Percentiles rank a stretch among this genome's conserved stretches.
Conservation (phyloP, 1,139 yeast species). For the Candida labiduridarum region DNA sequence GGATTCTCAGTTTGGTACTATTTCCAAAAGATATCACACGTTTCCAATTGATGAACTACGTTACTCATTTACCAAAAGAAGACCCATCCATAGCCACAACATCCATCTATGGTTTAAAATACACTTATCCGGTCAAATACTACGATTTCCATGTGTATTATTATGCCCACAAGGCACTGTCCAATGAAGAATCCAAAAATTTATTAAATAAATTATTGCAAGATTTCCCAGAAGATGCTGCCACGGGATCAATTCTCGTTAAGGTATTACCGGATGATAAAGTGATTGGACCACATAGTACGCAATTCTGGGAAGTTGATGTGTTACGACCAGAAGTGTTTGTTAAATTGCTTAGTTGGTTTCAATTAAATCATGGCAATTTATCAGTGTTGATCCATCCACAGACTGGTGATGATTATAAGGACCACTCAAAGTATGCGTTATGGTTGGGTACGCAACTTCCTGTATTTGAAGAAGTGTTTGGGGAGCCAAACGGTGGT, state of each 20-base stretch:
- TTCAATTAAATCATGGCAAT: conserved; percentile 32
- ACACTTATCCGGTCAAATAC: conserved; percentile 30
- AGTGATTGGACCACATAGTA: conserved; percentile 34
- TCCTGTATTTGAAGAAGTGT: conserved; percentile 24
- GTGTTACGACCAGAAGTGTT: conserved; percentile 35
- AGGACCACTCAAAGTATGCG: conserved; percentile 31
- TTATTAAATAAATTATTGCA: conserved; percentile 25
- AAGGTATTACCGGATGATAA: conserved; percentile 29
- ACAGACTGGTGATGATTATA: conserved; percentile 32
- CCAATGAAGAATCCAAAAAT: conserved; percentile 24
- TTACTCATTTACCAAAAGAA: conserved; percentile 23
- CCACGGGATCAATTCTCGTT: conserved; percentile 33
- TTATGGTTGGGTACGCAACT: conserved; percentile 34
- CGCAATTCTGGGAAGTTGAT: conserved; percentile 39
- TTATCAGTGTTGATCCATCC: conserved; percentile 36
- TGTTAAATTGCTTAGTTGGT: conserved; percentile 31
- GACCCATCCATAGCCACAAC: conserved; percentile 25
- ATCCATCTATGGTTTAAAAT: conserved; percentile 25
- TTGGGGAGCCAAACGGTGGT: conserved; percentile 21
- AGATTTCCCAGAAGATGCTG: conserved; percentile 28
- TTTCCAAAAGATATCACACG: neutral
- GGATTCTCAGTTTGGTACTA: too few species aligned
- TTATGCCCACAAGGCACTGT: conserved; percentile 22
- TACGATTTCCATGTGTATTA: conserved; percentile 41
- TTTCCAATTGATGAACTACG: conserved; percentile 27